Evolutionary conservation across 805 yeast species (phyloP).

Genomic region (Kazachstania psychrophila): DNA sequence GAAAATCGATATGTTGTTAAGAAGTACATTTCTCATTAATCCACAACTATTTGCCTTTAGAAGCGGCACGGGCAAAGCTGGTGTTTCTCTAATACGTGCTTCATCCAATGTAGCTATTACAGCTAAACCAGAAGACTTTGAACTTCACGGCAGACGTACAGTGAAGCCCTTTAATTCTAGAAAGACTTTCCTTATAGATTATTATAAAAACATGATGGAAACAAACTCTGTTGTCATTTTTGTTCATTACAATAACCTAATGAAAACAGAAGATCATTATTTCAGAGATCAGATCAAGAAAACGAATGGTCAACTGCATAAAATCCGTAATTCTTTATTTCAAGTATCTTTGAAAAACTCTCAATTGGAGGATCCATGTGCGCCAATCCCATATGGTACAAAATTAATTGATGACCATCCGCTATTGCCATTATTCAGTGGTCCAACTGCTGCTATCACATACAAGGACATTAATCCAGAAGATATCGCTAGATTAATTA

Average conservation of each 20-base stretch:
- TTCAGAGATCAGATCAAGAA: conserved; percentile 53
- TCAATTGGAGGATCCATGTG: conserved; percentile 55
- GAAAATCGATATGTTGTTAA: neutral
- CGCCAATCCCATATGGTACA: conserved; percentile 38
- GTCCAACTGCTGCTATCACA: conserved; percentile 78
- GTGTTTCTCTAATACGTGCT: neutral
- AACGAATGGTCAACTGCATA: conserved; percentile 61
- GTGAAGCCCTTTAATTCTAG: conserved; percentile 60
- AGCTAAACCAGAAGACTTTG: conserved; percentile 1
- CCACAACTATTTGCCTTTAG: neutral
- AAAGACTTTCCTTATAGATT: conserved; percentile 78
- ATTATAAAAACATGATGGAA: conserved; percentile 63
- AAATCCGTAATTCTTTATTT: conserved; percentile 62
- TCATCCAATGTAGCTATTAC: conserved; percentile 3
- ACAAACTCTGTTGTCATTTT: conserved; percentile 62
- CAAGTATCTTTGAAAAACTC: conserved; percentile 68
- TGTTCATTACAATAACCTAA: conserved; percentile 76
- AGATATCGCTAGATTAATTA: conserved; percentile 51
- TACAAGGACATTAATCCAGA: conserved; percentile 65
- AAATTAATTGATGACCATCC: conserved; percentile 46
- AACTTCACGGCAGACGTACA: conserved; percentile 28
- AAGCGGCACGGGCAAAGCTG: neutral
- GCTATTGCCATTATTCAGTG: conserved; percentile 56
- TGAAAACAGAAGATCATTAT: conserved; percentile 55
- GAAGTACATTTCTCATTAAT: neutral